phyloP scores from a whole-genome alignment of 2,329 filamentous ascomycete species.

The Cercospora sojina region DNA sequence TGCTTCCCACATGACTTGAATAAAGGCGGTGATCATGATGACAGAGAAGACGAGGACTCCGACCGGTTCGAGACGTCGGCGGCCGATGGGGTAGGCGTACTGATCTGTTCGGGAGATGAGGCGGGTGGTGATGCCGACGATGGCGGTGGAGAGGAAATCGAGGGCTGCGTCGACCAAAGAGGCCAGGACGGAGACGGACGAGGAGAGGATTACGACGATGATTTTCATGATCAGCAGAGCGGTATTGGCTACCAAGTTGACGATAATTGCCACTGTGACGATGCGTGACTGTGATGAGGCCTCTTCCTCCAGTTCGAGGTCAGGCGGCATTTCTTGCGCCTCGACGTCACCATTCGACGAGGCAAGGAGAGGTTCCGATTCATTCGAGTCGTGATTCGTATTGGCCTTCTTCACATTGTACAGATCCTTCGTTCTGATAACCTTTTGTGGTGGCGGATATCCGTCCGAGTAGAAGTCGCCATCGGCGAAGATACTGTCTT shows the following conservation, averaged over 20 bases:
- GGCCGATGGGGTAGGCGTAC: slow-evolving; percentile 75
- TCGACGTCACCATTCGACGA: slow-evolving; percentile 13
- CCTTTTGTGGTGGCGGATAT: slow-evolving; percentile 41
- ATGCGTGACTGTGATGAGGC: slow-evolving; percentile 72
- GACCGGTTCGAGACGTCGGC: slow-evolving; percentile 72
- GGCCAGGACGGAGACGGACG: slow-evolving; percentile 77
- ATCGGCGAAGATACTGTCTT: slow-evolving; percentile 26
- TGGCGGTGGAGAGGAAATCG: slow-evolving; percentile 77
- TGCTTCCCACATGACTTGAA: slow-evolving; percentile 72
- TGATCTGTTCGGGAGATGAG: slow-evolving; percentile 72
- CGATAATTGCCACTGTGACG: slow-evolving; percentile 82
- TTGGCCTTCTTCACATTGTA: slow-evolving; percentile 62
- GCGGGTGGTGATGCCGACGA: slow-evolving; percentile 75
- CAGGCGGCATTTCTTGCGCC: slow-evolving; percentile 59
- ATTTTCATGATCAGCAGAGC: slow-evolving; percentile 74
- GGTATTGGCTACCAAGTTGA: slow-evolving; percentile 78
- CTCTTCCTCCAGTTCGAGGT: slow-evolving; percentile 65
- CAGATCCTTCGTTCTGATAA: slow-evolving; percentile 80
- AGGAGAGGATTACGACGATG: slow-evolving; percentile 72
- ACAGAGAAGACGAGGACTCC: slow-evolving; percentile 79
- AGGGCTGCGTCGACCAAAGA: slow-evolving; percentile 76
- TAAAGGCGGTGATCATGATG: slow-evolving; percentile 83
- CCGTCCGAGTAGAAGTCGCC: slow-evolving; percentile 29
- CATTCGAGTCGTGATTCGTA: slow-evolving; percentile 55
- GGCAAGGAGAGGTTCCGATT: slow-evolving; percentile 41